These are phyloP conservation scores for Leucocoprinus birnbaumii DNA, from an alignment of 768 basidiomycete genomes.

Conservation along the genomic window DNA sequence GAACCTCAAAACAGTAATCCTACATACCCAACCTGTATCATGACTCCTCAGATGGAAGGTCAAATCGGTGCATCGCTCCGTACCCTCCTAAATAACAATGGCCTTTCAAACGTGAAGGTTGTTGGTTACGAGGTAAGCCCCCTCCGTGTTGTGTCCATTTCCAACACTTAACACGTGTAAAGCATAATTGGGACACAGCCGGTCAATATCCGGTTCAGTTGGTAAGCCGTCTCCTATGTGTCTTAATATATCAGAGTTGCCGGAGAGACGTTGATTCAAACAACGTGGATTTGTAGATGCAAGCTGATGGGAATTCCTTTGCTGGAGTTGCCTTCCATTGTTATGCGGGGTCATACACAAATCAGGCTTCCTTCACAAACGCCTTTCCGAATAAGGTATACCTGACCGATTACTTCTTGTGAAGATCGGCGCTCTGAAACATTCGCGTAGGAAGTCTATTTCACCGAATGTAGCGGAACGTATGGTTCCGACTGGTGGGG, in stretches of 20 bases:
- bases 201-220: conserved; percentile 54
- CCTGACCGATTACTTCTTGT: too few species aligned
- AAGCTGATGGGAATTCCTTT: conserved; percentile 50
- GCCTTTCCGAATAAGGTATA: conserved; percentile 50
- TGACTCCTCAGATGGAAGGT: conserved; percentile 50
- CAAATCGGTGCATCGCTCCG: conserved; percentile 52
- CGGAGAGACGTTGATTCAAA: too few species aligned
- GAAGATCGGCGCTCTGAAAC: too few species aligned
- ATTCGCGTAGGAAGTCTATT: too few species aligned
- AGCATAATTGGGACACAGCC: conserved; percentile 67
- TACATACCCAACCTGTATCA: conserved; percentile 57
- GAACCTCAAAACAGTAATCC: conserved; percentile 48
- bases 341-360: conserved; percentile 35
- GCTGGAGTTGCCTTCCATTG: conserved; percentile 72
- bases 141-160: not conserved
- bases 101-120: conserved; percentile 53
- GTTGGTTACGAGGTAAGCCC: conserved; percentile 40
- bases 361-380: conserved; percentile 51
- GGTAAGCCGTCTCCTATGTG: too few species aligned
- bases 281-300: too few species aligned
- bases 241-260: too few species aligned
- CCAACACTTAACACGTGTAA: not conserved
- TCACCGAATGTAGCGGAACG: conserved; percentile 66
- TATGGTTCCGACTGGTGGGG: conserved; percentile 70
- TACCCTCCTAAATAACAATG: conserved; percentile 55